These are phyloP conservation scores for Coemansia sp. DNA, from an alignment of 371 early-diverging fungal species.

Conservation along the genomic window DNA sequence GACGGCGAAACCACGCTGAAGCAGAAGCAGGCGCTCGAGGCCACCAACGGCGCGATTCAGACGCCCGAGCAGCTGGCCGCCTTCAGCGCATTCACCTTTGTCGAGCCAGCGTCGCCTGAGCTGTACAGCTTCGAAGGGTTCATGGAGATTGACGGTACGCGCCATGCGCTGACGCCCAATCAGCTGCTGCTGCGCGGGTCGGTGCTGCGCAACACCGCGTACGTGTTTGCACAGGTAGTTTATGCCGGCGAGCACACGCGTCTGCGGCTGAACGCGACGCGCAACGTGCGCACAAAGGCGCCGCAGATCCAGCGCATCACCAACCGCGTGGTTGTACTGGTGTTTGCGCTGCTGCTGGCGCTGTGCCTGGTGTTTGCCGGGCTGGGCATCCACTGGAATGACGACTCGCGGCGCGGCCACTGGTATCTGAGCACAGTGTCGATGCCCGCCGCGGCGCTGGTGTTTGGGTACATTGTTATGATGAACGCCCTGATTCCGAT, in stretches of 20 bases:
- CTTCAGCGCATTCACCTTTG: constrained; percentile 49
- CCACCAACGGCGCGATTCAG: constrained; percentile 46
- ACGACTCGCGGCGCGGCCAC: constrained; percentile 15
- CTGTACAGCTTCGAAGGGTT: constrained; percentile 61
- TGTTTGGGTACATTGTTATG: constrained; percentile 73
- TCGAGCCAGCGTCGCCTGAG: constrained; percentile 50
- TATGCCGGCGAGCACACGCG: constrained; percentile 84
- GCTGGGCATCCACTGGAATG: constrained; percentile 53
- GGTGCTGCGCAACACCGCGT: constrained; percentile 75
- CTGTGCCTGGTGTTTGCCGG: constrained; percentile 56
- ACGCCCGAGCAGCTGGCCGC: constrained; percentile 54
- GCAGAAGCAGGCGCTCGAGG: constrained; percentile 61
- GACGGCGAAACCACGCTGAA: constrained; percentile 94
- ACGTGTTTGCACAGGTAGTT: constrained; percentile 72
- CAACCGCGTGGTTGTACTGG: constrained; percentile 66
- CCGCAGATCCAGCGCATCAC: constrained; percentile 64
- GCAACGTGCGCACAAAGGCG: constrained; percentile 66
- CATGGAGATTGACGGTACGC: constrained; percentile 51
- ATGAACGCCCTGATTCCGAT: constrained; percentile 83
- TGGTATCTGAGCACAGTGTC: constrained; percentile 47
- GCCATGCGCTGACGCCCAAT: constrained; percentile 52
- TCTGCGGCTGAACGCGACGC: constrained; percentile 71
- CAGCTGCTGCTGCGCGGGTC: constrained; percentile 70
- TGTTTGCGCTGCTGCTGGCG: constrained; percentile 60
- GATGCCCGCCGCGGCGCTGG: constrained; percentile 50